These are phyloP conservation scores for Cladophialophora psammophila DNA, from an alignment of 2,329 filamentous ascomycete species.

Conservation along the genomic window DNA sequence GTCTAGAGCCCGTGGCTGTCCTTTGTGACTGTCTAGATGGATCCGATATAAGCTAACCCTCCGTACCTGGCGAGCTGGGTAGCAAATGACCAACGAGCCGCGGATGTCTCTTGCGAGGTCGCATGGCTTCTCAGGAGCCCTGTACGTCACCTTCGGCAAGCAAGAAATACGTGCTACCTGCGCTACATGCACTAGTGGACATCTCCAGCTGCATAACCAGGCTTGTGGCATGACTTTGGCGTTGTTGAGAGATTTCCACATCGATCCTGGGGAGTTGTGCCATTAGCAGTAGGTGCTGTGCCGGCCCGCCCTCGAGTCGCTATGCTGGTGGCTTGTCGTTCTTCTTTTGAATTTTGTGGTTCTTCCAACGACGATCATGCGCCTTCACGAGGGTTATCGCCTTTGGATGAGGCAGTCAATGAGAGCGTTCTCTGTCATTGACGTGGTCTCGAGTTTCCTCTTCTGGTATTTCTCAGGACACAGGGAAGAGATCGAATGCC, in stretches of 20 bases:
- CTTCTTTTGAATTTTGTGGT: neutral
- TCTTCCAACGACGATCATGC: neutral
- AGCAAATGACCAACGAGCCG: neutral
- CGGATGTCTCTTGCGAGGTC: neutral
- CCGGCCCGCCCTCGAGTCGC: neutral
- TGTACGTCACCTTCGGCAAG: constrained; percentile 18
- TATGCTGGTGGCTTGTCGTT: neutral
- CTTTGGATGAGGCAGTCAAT: neutral
- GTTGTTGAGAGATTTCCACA: neutral
- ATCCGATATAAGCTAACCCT: neutral
- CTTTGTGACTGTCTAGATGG: constrained; percentile 16
- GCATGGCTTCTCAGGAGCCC: constrained; percentile 1
- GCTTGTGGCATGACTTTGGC: neutral
- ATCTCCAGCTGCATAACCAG: constrained; percentile 1
- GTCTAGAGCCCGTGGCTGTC: neutral
- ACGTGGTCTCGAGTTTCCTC: neutral
- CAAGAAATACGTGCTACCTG: constrained; percentile 29
- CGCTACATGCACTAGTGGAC: constrained; percentile 22
- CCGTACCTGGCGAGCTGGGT: neutral
- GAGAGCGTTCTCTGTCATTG: neutral
- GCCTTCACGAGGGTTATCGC: neutral
- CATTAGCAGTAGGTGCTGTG: neutral
- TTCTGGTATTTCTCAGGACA: neutral
- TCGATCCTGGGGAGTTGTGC: neutral
- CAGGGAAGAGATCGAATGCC: neutral